Evolutionary conservation across 192 early-diverging fungal species (phyloP).

Genomic region (Backusella tarrabulga): DNA sequence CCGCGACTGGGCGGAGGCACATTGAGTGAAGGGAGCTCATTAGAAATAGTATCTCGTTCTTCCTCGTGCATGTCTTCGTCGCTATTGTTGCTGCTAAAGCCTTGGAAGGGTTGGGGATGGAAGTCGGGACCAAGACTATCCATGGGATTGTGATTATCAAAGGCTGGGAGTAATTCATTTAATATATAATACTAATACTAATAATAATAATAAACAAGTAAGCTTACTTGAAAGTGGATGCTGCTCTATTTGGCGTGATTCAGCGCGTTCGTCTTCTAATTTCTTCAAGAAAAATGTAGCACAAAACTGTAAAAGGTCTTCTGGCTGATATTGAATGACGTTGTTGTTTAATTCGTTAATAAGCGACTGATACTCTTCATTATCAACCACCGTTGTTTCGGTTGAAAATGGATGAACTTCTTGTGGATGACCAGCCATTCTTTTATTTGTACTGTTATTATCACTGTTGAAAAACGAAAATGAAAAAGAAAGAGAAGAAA

Average conservation of each 20-base stretch:
- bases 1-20: slow-evolving; percentile 74
- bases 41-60: slow-evolving; percentile 44
- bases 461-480: too few relatives aligned
- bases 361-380: slow-evolving; percentile 52
- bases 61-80: slow-evolving; percentile 47
- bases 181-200: not conserved
- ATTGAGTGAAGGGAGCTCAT: not conserved
- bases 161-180: not conserved
- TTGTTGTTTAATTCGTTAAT: slow-evolving; percentile 83
- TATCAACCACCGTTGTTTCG: not conserved
- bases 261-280: slow-evolving; percentile 72
- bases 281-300: slow-evolving; percentile 84
- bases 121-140: not conserved
- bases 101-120: not conserved
- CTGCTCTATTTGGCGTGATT: slow-evolving; percentile 15
- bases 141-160: not conserved
- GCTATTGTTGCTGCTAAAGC: not conserved
- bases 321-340: slow-evolving; percentile 72
- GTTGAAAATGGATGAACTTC: not conserved
- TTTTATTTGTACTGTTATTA: not conserved
- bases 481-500: not conserved
- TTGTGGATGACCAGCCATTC: not conserved
- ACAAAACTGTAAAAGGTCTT: slow-evolving; percentile 92
- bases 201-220: not conserved
- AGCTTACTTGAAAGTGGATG: not conserved